Percentiles rank a stretch among this genome's conserved stretches.
Evolutionary conservation across 1,284 basidiomycete genomes (phyloP).

Genomic region (Phenoliferia sp.): DNA sequence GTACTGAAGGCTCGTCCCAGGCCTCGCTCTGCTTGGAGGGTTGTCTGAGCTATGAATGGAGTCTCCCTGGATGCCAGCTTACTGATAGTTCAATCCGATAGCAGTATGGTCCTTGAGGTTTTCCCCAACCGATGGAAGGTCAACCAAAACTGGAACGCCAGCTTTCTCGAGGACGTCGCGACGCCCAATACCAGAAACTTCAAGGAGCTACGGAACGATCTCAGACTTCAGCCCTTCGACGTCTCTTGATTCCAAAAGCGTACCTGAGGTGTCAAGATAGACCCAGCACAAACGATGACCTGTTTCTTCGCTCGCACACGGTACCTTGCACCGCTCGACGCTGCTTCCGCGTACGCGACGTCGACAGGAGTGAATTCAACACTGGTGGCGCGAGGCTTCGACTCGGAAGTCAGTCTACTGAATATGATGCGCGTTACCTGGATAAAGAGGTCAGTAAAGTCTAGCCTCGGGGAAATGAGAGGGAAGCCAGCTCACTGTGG

Average conservation of each 20-base stretch:
- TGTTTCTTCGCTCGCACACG: slow-evolving; percentile 54
- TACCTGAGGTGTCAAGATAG: slow-evolving; percentile 60
- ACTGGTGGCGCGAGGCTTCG: slow-evolving; percentile 50
- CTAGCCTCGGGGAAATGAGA: neutral
- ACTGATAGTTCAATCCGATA: slow-evolving; percentile 47
- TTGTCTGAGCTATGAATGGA: neutral
- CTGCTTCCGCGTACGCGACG: neutral
- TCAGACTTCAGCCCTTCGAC: neutral
- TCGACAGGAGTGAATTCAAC: slow-evolving; percentile 53
- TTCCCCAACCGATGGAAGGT: slow-evolving; percentile 57
- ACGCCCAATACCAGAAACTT: slow-evolving; percentile 67
- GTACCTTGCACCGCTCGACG: slow-evolving; percentile 41
- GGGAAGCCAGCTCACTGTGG: slow-evolving; percentile 29
- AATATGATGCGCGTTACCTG: slow-evolving; percentile 53
- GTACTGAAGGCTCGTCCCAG: neutral
- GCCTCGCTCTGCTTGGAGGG: neutral
- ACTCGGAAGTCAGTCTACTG: slow-evolving; percentile 32
- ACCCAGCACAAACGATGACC: slow-evolving; percentile 59
- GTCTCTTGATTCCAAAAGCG: slow-evolving; percentile 10
- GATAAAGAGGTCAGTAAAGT: neutral
- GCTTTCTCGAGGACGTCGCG: slow-evolving; percentile 50
- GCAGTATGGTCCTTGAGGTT: slow-evolving; percentile 56
- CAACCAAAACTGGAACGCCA: slow-evolving; percentile 52
- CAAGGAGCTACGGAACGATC: slow-evolving; percentile 53
- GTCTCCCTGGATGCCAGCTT: slow-evolving; percentile 30